Percentiles rank a stretch among this genome's conserved stretches.
phyloP scores from a whole-genome alignment of 2,329 filamentous ascomycete species.

The Aspergillus neotritici region DNA sequence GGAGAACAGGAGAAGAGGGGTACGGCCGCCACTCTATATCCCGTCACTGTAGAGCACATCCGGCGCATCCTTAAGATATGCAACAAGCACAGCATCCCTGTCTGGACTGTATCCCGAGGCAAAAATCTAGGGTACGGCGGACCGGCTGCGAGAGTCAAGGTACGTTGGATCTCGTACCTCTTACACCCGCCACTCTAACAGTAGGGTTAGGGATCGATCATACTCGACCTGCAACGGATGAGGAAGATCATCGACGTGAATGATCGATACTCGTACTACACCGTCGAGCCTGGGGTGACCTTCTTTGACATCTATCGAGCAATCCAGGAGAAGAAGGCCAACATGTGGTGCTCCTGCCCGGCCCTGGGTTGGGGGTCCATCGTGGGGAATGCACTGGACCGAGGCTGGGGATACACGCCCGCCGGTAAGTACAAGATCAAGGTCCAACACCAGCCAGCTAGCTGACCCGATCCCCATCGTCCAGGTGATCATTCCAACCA shows the following conservation, averaged over 20 bases:
- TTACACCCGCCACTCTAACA: no score
- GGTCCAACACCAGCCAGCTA: not conserved
- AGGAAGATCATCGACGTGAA: slow-evolving; percentile 31
- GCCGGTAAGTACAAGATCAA: not conserved
- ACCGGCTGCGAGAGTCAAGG: not conserved
- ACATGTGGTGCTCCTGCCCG: slow-evolving; percentile 9
- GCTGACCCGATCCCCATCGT: not conserved
- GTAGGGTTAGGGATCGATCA: not conserved
- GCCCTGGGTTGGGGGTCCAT: slow-evolving; percentile 7
- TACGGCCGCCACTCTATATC: not conserved
- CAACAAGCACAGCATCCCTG: not conserved
- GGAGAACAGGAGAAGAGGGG: not conserved
- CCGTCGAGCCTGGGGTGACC: slow-evolving; percentile 42
- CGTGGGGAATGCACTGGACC: not conserved
- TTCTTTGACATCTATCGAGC: slow-evolving; percentile 43
- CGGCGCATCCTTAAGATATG: not conserved
- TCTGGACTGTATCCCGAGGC: slow-evolving; percentile 1
- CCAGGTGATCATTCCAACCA: slow-evolving; percentile 10
- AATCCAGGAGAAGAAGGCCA: slow-evolving; percentile 27
- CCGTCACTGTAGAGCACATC: slow-evolving; percentile 1
- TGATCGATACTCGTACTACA: slow-evolving; percentile 23
- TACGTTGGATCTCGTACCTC: not conserved
- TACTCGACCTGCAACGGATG: not conserved
- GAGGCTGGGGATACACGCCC: not conserved
- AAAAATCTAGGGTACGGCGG: slow-evolving; percentile 1